Conservation (phyloP, 805 yeast genomes). For the Kluyveromyces starmeri region DNA sequence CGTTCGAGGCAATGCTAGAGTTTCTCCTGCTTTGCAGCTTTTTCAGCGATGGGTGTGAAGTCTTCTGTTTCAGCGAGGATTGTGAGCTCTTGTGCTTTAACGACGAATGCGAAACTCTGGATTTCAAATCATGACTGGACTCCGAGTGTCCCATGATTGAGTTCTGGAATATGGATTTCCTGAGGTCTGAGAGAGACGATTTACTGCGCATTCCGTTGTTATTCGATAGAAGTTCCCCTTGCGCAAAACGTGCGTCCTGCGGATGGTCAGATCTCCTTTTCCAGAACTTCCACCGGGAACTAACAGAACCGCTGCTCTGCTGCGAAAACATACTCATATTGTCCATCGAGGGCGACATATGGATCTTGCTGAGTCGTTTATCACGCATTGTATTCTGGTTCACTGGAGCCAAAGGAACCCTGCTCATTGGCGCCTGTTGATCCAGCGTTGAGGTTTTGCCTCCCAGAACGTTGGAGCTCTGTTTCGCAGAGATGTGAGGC, state of each 20-base stretch:
- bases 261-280: constrained; percentile 12
- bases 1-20: constrained; percentile 14
- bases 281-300: constrained; percentile 31
- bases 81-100: constrained; percentile 23
- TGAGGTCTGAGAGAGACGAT: constrained; percentile 19
- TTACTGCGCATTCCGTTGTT: constrained; percentile 12
- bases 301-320: constrained; percentile 17
- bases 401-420: constrained; percentile 6
- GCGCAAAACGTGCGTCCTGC: neutral
- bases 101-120: constrained; percentile 11
- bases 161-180: constrained; percentile 12
- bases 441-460: constrained; percentile 2
- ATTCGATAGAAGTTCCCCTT: no score
- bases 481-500: no score
- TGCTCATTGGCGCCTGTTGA: neutral
- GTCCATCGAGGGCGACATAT: constrained; percentile 6
- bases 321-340: constrained; percentile 6
- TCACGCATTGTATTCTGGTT: constrained; percentile 6
- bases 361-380: neutral
- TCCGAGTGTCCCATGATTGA: constrained; percentile 1
- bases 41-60: constrained; percentile 26
- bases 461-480: neutral
- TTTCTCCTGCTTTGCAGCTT: constrained; percentile 24
- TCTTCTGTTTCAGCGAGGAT: constrained; percentile 4
- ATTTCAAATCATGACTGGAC: constrained; percentile 6